Evolutionary conservation across 176 grass and related monocot genomes (phyloP).

Genomic region (Ensete glaucum): DNA sequence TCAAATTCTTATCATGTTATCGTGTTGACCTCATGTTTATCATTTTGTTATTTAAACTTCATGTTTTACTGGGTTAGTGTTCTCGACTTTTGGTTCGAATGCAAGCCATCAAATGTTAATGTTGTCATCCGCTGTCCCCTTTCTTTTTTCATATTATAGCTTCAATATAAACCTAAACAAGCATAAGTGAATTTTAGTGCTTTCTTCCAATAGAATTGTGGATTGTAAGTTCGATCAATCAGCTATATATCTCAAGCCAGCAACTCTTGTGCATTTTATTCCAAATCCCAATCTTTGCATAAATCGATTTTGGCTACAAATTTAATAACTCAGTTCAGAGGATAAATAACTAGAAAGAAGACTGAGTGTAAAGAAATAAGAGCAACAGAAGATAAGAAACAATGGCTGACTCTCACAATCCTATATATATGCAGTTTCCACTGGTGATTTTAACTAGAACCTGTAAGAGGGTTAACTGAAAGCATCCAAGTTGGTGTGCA

Average conservation of each 20-base stretch:
- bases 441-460: not conserved
- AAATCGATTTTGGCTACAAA: too few relatives aligned
- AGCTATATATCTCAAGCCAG: too few relatives aligned
- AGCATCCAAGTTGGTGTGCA: not conserved
- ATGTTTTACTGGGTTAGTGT: too few relatives aligned
- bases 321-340: too few relatives aligned
- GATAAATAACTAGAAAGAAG: not conserved
- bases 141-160: too few relatives aligned
- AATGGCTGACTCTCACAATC: not conserved
- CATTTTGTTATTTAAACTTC: not conserved
- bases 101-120: not conserved
- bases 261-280: too few relatives aligned
- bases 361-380: not conserved
- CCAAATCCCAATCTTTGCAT: too few relatives aligned
- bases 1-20: not conserved
- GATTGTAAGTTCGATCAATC: too few relatives aligned
- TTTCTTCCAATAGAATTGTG: too few relatives aligned
- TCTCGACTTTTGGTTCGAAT: not conserved
- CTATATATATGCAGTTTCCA: not conserved
- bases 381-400: not conserved
- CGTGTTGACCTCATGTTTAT: not conserved
- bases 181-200: too few relatives aligned
- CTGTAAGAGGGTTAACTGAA: not conserved
- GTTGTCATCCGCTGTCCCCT: too few relatives aligned
- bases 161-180: too few relatives aligned